Evolutionary conservation across 2,329 filamentous ascomycete genomes (phyloP), one percentile per base, ranked within the genome.

Genomic region (Xylaria sp.): DNA sequence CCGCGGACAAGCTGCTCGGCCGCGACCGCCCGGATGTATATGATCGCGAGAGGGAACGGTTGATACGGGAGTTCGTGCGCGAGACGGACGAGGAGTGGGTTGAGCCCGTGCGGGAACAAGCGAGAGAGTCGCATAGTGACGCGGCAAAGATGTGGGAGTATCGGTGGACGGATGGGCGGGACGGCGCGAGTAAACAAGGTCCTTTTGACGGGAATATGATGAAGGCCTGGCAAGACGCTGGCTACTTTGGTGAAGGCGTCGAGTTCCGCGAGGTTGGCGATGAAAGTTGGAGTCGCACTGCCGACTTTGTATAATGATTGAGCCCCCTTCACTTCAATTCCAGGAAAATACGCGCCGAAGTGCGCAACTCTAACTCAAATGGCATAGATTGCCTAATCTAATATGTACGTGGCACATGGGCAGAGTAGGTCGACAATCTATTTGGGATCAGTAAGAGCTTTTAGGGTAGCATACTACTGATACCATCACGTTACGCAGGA

Each of bases 171-270:
- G 94, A 97, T 78, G 93, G 93, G 20, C 86, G 94, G 46, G 95
- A 97, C 76, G 91, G 89, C 32, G 93, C 88, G 12, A 86, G 88
- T 56, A 87, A 87, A 66, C 93, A 99, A 79, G 96, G 96, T 0
- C 95, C 96, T 0, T 99, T 94, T 78, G 93, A 97, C 76, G 88
- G 86, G 8, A 79, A 85, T 5, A 95, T 91, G 43, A 98, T 99
- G 96, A 88, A 90, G 74, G 92, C 93, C 2, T 99, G 96, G 96
- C 89, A 91, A 73, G 89, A 93, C 70, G 93, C 93, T 28, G 96
- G 96, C 2, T 98, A 98, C 78, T 99, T 99, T 80, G 91, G 90
- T 13, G 91, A 96, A 71, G 93, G 93, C 0, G 93, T 97, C 28
- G 95, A 94, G 77, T 94, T 95, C 74, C 86, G 89, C 71, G 83